Conservation (phyloP, 495 filamentous ascomycete genomes). For the Trichocladium uniseriatum region DNA sequence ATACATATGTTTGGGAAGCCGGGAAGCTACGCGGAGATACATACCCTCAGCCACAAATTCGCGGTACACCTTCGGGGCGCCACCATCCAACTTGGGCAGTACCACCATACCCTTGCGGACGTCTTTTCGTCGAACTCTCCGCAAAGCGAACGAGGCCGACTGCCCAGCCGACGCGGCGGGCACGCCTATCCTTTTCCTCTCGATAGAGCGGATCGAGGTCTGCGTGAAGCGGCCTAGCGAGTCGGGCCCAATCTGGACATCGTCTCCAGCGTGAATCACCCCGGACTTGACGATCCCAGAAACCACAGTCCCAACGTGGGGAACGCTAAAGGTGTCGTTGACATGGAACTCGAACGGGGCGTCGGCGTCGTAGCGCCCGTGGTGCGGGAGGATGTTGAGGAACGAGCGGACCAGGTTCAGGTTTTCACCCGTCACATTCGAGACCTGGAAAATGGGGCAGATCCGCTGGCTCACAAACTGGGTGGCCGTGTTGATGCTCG, state of each 20-base stretch:
- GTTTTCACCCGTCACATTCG: conserved; percentile 89
- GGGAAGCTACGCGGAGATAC: background rate
- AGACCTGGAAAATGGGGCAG: conserved; percentile 95
- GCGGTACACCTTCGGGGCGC: conserved; percentile 70
- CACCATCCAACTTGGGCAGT: conserved; percentile 64
- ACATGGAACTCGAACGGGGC: conserved; percentile 91
- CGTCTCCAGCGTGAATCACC: conserved; percentile 83
- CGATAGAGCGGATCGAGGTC: conserved; percentile 85
- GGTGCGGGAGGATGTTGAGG: conserved; percentile 89
- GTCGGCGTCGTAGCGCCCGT: conserved; percentile 82
- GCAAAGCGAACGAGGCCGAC: conserved; percentile 83
- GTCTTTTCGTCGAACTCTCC: conserved; percentile 78
- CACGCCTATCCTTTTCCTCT: conserved; percentile 87
- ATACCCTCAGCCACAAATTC: conserved; percentile 88
- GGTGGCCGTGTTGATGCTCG: conserved; percentile 88
- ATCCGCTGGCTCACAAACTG: conserved; percentile 95
- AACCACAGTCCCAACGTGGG: conserved; percentile 93
- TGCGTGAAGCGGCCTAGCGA: conserved; percentile 84
- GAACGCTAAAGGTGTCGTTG: conserved; percentile 98
- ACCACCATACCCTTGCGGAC: conserved; percentile 99
- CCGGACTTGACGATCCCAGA: conserved; percentile 85
- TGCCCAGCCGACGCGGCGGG: conserved; percentile 86
- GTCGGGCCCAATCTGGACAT: conserved; percentile 84
- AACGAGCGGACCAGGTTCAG: conserved; percentile 75
- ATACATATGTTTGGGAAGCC: background rate